These are phyloP conservation scores for Trichoderma sp. DNA, from an alignment of 2,329 filamentous ascomycete genomes.

Conservation along the genomic window DNA sequence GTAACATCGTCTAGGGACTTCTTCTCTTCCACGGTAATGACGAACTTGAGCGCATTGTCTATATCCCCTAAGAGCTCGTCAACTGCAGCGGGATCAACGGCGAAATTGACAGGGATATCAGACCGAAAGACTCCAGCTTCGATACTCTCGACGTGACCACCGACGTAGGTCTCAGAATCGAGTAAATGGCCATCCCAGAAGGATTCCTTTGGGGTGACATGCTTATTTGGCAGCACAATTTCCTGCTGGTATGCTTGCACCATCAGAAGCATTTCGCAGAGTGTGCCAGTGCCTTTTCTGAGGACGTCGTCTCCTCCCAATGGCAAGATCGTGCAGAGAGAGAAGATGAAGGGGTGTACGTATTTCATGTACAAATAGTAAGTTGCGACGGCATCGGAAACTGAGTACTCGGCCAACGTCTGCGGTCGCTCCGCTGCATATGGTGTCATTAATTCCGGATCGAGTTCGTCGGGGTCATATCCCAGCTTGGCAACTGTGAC, in stretches of 20 bases:
- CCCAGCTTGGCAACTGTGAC: constrained; percentile 97
- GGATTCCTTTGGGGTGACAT: constrained; percentile 82
- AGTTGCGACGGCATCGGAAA: constrained; percentile 96
- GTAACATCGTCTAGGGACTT: constrained; percentile 75
- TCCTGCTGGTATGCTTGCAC: constrained; percentile 91
- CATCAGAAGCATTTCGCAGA: constrained; percentile 99
- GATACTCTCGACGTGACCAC: constrained; percentile 98
- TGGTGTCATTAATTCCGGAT: constrained; percentile 95
- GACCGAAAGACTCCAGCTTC: constrained; percentile 95
- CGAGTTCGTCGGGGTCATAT: constrained; percentile 96
- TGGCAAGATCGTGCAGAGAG: constrained; percentile 92
- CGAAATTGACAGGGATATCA: constrained; percentile 93
- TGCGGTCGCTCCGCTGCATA: constrained; percentile 88
- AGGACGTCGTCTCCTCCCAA: constrained; percentile 89
- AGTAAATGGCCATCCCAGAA: constrained; percentile 97
- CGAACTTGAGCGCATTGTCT: constrained; percentile 86
- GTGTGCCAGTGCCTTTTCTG: constrained; percentile 92
- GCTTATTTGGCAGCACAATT: constrained; percentile 95
- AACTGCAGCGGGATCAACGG: constrained; percentile 81
- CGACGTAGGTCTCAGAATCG: constrained; percentile 96
- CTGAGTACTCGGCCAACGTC: constrained; percentile 93
- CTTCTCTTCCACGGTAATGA: constrained; percentile 79
- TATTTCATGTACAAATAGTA: constrained; percentile 99
- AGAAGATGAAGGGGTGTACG: constrained; percentile 99
- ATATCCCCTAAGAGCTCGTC: constrained; percentile 85